Conservation (phyloP, 2,329 filamentous ascomycete species). For the Monosporascus sp. region DNA sequence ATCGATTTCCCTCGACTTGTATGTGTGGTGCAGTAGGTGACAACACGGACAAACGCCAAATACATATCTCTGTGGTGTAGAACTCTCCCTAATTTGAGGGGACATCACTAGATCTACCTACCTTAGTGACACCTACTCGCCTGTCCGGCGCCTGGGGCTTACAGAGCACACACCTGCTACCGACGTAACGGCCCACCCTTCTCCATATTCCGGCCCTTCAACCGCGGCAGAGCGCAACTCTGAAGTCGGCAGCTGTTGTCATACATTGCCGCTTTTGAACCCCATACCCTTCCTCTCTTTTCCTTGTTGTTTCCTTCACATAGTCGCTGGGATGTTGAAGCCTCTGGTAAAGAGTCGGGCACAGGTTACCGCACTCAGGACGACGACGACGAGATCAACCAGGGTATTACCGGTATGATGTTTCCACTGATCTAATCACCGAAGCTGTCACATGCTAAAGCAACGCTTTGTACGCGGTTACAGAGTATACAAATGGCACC, state of each 20-base stretch:
- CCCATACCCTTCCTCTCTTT: background rate
- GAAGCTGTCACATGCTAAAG: slow-evolving; percentile 5
- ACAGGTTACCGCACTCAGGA: slow-evolving; percentile 27
- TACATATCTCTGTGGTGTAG: too few relatives aligned
- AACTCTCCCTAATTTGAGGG: too few relatives aligned
- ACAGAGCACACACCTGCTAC: background rate
- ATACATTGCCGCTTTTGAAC: background rate
- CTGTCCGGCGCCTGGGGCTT: background rate
- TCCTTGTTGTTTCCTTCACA: slow-evolving; percentile 6
- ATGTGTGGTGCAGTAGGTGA: too few relatives aligned
- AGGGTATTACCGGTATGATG: slow-evolving; percentile 17
- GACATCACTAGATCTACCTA: too few relatives aligned
- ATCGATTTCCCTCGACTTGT: background rate
- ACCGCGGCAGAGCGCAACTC: background rate
- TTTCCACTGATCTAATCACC: background rate
- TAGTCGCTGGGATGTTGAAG: slow-evolving; percentile 26
- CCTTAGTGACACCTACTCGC: too few relatives aligned
- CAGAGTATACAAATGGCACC: slow-evolving; percentile 45
- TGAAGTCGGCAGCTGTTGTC: background rate
- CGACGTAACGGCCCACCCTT: background rate
- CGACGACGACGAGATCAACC: slow-evolving; percentile 18
- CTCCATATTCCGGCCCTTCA: background rate
- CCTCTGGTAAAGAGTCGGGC: slow-evolving; percentile 28
- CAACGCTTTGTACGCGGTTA: slow-evolving; percentile 7
- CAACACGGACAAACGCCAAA: too few relatives aligned